Conservation (phyloP, 768 basidiomycete species). For the Naganishia randhawae region DNA sequence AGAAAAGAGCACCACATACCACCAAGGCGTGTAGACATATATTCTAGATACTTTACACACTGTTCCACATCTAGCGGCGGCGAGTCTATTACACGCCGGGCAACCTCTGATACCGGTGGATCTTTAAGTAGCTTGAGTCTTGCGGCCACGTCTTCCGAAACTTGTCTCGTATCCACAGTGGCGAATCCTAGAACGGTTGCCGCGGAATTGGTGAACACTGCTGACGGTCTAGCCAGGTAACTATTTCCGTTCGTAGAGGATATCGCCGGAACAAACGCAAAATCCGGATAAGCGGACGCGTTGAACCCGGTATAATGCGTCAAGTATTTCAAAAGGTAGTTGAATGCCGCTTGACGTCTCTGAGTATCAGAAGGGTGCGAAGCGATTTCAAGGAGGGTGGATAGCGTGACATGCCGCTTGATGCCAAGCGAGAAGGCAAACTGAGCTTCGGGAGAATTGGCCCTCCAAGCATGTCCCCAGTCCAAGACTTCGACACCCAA, state of each 20-base stretch:
- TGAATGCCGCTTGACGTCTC: constrained; percentile 63
- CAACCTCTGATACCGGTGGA: constrained; percentile 63
- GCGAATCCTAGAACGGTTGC: constrained; percentile 76
- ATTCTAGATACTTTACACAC: constrained; percentile 66
- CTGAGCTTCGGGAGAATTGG: constrained; percentile 79
- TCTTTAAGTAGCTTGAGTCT: constrained; percentile 70
- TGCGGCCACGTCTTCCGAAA: constrained; percentile 57
- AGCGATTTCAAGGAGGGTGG: constrained; percentile 66
- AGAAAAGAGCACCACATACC: constrained; percentile 65
- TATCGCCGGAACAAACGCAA: constrained; percentile 76
- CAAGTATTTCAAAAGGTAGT: constrained; percentile 77
- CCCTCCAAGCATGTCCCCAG: constrained; percentile 83
- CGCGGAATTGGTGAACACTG: constrained; percentile 66
- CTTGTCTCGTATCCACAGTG: constrained; percentile 57
- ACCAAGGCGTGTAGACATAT: constrained; percentile 62
- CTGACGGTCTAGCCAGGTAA: constrained; percentile 62
- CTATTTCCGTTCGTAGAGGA: constrained; percentile 54
- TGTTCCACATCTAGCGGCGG: constrained; percentile 59
- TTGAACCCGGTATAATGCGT: constrained; percentile 54
- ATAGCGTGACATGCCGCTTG: constrained; percentile 63
- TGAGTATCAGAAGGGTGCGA: constrained; percentile 56
- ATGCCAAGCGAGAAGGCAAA: constrained; percentile 59
- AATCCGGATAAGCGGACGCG: constrained; percentile 44
- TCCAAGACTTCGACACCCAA: constrained; percentile 78
- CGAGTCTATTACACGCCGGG: constrained; percentile 60